These are phyloP conservation scores for Aurantiochytrium sp. DNA, from an alignment of 108 stramenopile species.

Conservation along the genomic window DNA sequence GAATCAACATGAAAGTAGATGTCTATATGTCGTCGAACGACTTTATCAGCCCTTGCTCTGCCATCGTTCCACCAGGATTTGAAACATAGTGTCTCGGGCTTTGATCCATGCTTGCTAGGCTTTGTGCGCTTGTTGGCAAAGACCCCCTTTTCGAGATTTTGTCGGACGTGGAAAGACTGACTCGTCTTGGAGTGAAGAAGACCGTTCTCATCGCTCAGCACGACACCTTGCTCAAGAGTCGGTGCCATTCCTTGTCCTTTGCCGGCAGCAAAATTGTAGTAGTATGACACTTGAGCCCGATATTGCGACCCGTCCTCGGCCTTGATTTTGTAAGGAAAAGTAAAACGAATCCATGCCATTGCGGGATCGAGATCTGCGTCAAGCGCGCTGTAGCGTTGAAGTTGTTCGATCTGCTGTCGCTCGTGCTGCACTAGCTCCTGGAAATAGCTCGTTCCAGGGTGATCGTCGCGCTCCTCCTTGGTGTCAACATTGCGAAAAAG, in stretches of 20 bases:
- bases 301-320: neutral
- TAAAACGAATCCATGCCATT: neutral
- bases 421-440: neutral
- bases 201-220: neutral
- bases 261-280: neutral
- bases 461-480: neutral
- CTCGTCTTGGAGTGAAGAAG: neutral
- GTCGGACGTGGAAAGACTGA: neutral
- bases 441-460: neutral
- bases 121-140: neutral
- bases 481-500: neutral
- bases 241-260: neutral
- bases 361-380: neutral
- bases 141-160: neutral
- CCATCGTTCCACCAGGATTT: slow-evolving; percentile 16
- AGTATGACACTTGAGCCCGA: neutral
- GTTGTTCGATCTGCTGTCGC: neutral
- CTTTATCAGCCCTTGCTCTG: neutral
- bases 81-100: neutral
- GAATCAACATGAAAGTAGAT: neutral
- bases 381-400: neutral
- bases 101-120: neutral
- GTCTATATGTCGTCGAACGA: neutral
- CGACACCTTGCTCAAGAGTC: neutral
- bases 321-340: neutral